Conservation (phyloP, 1,284 basidiomycete genomes). For the Boletellus deceptivus region DNA sequence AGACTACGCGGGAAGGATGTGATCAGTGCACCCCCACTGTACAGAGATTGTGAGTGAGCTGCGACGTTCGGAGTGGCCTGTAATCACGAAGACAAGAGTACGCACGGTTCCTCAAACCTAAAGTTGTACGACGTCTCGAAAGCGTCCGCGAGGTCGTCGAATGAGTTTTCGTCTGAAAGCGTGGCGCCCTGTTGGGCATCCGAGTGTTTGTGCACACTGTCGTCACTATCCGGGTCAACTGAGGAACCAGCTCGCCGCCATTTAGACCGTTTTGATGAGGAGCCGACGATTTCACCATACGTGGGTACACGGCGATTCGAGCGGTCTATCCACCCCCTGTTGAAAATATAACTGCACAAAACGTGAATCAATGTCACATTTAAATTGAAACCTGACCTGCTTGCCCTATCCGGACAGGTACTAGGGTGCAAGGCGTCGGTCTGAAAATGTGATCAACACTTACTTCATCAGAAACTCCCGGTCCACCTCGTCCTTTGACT, state of each 20-base stretch:
- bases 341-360: constrained; percentile 79
- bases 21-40: constrained; percentile 72
- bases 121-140: constrained; percentile 91
- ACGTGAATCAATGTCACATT: constrained; percentile 2
- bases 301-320: constrained; percentile 73
- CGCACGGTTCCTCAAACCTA: constrained; percentile 90
- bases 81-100: constrained; percentile 15
- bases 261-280: constrained; percentile 28
- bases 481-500: constrained; percentile 59
- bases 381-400: background rate
- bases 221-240: constrained; percentile 11
- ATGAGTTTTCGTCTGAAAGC: constrained; percentile 51
- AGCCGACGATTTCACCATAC: constrained; percentile 71
- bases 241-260: constrained; percentile 33
- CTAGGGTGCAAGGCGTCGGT: background rate
- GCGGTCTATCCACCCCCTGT: constrained; percentile 92
- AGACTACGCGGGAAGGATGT: constrained; percentile 77
- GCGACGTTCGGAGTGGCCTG: background rate
- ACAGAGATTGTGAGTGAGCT: background rate
- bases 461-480: constrained; percentile 92
- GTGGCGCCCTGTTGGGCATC: constrained; percentile 34
- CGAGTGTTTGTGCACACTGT: constrained; percentile 19
- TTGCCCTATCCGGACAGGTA: background rate
- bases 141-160: constrained; percentile 68
- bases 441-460: constrained; percentile 29